Base-by-base conservation (phyloP, 2,329 filamentous ascomycete genomes). In the Stagonosporopsis cucurbitacearum region DNA sequence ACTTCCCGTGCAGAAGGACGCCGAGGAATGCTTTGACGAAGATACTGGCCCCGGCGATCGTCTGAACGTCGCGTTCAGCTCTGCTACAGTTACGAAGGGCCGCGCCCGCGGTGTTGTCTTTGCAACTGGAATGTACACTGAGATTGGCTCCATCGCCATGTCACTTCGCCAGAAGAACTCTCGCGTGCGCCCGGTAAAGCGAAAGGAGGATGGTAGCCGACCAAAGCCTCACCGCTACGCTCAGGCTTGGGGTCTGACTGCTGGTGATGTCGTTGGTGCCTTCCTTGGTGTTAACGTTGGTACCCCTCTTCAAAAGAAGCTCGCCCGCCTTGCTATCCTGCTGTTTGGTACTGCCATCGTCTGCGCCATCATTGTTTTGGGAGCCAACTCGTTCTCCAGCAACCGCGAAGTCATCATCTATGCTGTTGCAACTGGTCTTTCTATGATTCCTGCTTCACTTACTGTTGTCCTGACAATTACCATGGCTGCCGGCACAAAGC, bases 61-160 rank as follows among this genome's bases (percentile, higher is more conserved):
- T 23, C 78, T 84, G 66, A 91, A 91, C 68, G 82, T 90, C 70
- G 84, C 84, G 26, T 91, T 88, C 74, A 88, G 86, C 53, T 88
- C 86, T 46, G 89, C 87, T 51, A 88, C 84, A 2, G 82, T 90
- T 56, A 89, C 87, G 13, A 87, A 87, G 59, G 88, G 88, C 36
- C 85, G 88, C 45, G 88, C 84, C 23, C 85, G 81, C 7, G 88
- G 88, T 51, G 82, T 91, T 37, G 87, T 90, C 44, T 83, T 86
- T 47, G 81, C 84, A 12, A 89, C 85, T 5, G 88, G 86, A 39
- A 89, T 90, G 86, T 76, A 81, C 54, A 91, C 89, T 12, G 86
- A 91, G 68, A 88, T 92, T 49, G 89, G 89, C 55, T 85, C 84
- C 61, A 91, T 92, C 61, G 88, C 89, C 19, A 82, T 85, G 48